Evolutionary conservation across 768 basidiomycete genomes (phyloP), one percentile per base, ranked within the genome.

Genomic region (Hypholoma sublateritium): DNA sequence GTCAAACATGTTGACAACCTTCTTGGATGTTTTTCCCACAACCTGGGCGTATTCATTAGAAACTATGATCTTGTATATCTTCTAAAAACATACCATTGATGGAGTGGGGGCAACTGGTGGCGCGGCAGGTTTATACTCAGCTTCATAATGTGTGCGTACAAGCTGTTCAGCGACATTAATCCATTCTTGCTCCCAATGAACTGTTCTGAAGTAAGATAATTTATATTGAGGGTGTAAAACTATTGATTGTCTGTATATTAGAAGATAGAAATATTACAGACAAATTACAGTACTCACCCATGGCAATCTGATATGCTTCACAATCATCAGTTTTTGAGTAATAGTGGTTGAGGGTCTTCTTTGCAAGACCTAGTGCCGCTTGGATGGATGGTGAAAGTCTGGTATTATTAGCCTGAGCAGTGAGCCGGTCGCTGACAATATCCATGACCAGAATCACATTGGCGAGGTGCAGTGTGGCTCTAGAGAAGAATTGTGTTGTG

Each of bases 311-410:
- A 45, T 69, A 72, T 0, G 58, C 45, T 12, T 63, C 50, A 6
- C 56, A 57, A 8, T 47, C 14, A 47, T 63, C 59, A 4, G 61
- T 60, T 4, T 50, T 1, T 58, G 9, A 66, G 65, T 54, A 75
- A 65, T 63, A 68, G 62, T 51, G 72, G 69, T 61, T 72, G 57
- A 39, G 59, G 46, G 55, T 72, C 58, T 45, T 67, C 61, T 57
- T 59, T 4, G 41, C 57, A 35, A 59, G 50, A 11, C 9, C 4
- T n/a, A 56, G 22, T 17, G 61, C 54, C 39, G 67, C 66, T 56
- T 69, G 68, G 46, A 73, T 72, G 2, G 70, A 60, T 3, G 62
- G 50, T 12, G 14, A 19, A 37, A 25, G 34, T 16, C 34, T 48
- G 42, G 34, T 12, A 2, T 34, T 24, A 14, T 11, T 8, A 16